These are phyloP conservation scores for Arthrobotrys musiformis DNA, from an alignment of 2,329 filamentous ascomycete genomes.

Conservation along the genomic window DNA sequence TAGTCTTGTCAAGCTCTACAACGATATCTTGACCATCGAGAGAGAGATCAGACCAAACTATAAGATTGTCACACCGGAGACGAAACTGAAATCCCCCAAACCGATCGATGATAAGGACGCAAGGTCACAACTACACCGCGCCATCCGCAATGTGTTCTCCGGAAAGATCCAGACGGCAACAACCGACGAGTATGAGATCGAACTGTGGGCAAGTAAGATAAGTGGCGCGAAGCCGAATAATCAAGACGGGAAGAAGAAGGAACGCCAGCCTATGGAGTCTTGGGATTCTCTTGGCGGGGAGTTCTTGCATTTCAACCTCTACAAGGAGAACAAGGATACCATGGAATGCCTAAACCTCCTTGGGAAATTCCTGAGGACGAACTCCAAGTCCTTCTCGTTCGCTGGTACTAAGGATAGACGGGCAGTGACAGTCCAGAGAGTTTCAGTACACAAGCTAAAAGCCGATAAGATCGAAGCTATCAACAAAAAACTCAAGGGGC, in stretches of 20 bases:
- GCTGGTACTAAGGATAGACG: slow-evolving; percentile 92
- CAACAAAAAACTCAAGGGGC: slow-evolving; percentile 67
- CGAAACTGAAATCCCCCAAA: slow-evolving; percentile 68
- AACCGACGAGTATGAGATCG: slow-evolving; percentile 48
- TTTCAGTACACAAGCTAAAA: slow-evolving; percentile 73
- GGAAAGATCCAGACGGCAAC: slow-evolving; percentile 81
- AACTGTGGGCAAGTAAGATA: slow-evolving; percentile 60
- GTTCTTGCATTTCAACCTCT: slow-evolving; percentile 88
- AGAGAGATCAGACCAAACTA: slow-evolving; percentile 66
- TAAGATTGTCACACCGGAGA: slow-evolving; percentile 68
- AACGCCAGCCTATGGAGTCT: slow-evolving; percentile 36
- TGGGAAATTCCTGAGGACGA: slow-evolving; percentile 75
- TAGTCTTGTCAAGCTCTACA: slow-evolving; percentile 69
- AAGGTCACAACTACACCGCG: slow-evolving; percentile 73
- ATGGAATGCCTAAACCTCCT: slow-evolving; percentile 88
- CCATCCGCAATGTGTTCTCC: slow-evolving; percentile 81
- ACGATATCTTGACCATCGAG: slow-evolving; percentile 56
- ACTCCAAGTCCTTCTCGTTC: slow-evolving; percentile 75
- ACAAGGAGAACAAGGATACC: slow-evolving; percentile 97
- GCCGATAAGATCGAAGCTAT: slow-evolving; percentile 74
- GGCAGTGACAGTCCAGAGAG: slow-evolving; percentile 84
- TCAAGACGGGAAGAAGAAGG: slow-evolving; percentile 56
- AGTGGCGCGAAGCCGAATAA: slow-evolving; percentile 58
- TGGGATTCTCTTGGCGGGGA: slow-evolving; percentile 68
- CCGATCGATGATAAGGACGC: slow-evolving; percentile 71